These are phyloP conservation scores for Kwoniella mangroviensis DNA, from an alignment of 768 basidiomycete genomes.

Conservation along the genomic window DNA sequence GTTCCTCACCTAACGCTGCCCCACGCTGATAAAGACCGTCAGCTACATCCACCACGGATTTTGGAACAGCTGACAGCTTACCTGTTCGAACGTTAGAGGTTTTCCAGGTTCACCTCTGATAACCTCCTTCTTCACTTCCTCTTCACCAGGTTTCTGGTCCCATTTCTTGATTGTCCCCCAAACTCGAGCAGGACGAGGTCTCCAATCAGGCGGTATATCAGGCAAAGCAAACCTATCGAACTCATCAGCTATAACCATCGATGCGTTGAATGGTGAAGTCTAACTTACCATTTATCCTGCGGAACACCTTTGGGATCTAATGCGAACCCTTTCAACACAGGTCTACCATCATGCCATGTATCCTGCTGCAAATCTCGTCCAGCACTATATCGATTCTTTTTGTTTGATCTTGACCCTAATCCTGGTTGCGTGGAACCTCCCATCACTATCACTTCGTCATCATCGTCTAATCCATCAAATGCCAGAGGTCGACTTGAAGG, in stretches of 20 bases:
- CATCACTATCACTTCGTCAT: conserved; percentile 63
- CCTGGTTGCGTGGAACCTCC: conserved; percentile 33
- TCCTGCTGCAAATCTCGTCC: conserved; percentile 38
- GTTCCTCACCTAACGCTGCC: conserved; percentile 77
- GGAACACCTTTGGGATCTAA: conserved; percentile 61
- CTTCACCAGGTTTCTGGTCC: conserved; percentile 42
- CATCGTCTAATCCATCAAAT: conserved; percentile 64
- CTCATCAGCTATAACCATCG: conserved; percentile 25
- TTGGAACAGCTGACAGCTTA: conserved; percentile 47
- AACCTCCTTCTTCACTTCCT: conserved; percentile 40
- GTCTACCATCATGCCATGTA: conserved; percentile 74
- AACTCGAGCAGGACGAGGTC: conserved; percentile 76
- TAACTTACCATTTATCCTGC: conserved; percentile 56
- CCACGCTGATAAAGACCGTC: conserved; percentile 67
- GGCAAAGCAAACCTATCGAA: conserved; percentile 78
- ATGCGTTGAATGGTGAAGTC: too few relatives aligned
- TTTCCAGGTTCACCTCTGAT: conserved; percentile 60
- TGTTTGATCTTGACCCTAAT: conserved; percentile 1
- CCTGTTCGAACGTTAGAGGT: conserved; percentile 74
- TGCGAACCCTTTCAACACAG: conserved; percentile 75
- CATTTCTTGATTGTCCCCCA: conserved; percentile 63
- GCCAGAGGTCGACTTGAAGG: conserved; percentile 33
- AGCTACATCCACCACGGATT: not conserved
- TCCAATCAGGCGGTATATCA: conserved; percentile 81
- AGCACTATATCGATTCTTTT: not conserved